These are phyloP conservation scores for Bacterosira constricta DNA, from an alignment of 108 stramenopile species.

Conservation along the genomic window DNA sequence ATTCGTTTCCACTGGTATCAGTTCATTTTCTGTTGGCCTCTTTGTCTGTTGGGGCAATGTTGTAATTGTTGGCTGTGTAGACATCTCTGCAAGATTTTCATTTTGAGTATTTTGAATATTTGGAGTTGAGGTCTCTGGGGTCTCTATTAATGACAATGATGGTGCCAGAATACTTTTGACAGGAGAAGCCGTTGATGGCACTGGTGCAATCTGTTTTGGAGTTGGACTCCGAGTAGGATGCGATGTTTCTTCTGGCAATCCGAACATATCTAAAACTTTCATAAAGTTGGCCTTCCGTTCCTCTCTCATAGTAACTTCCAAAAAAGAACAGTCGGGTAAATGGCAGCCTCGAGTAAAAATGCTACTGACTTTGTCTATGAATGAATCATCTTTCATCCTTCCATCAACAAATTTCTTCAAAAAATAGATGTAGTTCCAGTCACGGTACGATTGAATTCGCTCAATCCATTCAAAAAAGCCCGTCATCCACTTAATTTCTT, in stretches of 20 bases:
- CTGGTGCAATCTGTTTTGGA: not conserved
- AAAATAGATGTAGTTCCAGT: conserved; percentile 22
- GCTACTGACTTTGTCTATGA: conserved; percentile 24
- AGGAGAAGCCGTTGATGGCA: not conserved
- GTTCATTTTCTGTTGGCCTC: not conserved
- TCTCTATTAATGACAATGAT: not conserved
- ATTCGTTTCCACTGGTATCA: not conserved
- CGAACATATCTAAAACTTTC: conserved; percentile 6
- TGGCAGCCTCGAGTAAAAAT: conserved; percentile 28
- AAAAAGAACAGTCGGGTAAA: conserved; percentile 1
- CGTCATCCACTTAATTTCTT: conserved; percentile 30
- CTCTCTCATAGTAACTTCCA: conserved; percentile 7
- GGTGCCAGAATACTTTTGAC: not conserved
- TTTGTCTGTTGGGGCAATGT: not conserved
- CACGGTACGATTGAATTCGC: conserved; percentile 22
- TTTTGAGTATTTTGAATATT: no score
- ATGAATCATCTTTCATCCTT: conserved; percentile 18
- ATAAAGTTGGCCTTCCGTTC: conserved; percentile 18
- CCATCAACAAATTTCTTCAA: conserved; percentile 28
- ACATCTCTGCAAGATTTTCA: no score
- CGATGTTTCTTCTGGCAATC: not conserved
- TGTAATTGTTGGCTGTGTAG: not conserved
- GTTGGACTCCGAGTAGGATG: not conserved
- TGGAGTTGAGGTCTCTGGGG: no score
- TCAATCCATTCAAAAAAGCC: conserved; percentile 40